Evolutionary conservation across 2,329 filamentous ascomycete species (phyloP), one percentile per base, ranked within the genome.

Genomic region (Thelonectria discophora): DNA sequence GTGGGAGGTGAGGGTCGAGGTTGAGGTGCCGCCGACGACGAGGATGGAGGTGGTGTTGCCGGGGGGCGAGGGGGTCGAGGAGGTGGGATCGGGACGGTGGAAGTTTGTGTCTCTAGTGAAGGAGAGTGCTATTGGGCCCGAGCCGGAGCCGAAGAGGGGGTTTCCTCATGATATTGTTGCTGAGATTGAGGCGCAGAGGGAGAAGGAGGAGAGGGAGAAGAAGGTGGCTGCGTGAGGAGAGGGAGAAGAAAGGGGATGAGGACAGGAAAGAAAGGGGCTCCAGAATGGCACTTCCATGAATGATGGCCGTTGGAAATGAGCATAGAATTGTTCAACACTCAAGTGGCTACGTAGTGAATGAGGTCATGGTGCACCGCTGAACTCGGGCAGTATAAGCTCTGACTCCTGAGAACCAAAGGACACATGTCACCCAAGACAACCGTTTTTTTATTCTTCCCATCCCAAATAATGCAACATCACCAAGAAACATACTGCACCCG

Each of bases 21-120:
- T 72, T 4, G 57, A 67, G 1, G 63, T 72, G 1, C 69, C 69
- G 1, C 59, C 65, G 0, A 50, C 59, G 5, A 72, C 67, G 1
- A 61, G 56, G 0, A 69, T 72, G 66, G 69, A 72, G 1, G 65
- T 72, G 11, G 43, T 67, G 0, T 12, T 72, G 1, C 69, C 69
- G 1, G 24, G 58, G 3, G 8, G 11, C n/a, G n/a, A 52, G 20
- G 48, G 51, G 11, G 1, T 42, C 2, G 65, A 56, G 1, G 53
- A 71, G 45, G 53, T 71, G n/a, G 63, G 60, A 0, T 65, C 67
- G 11, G 69, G 69, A 0, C 61, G 51, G 3, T 67, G 69, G 69
- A 65, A 62, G 0, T 69, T 72, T 20, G 39, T 40, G 6, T 47
- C 52, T 9, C n/a, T 56, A 40, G 42, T 60, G 12, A 55, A 49